Percentiles rank a stretch among this genome's conserved stretches.
Conservation (phyloP, 345 rosid genomes). For the Angophora floribunda region DNA sequence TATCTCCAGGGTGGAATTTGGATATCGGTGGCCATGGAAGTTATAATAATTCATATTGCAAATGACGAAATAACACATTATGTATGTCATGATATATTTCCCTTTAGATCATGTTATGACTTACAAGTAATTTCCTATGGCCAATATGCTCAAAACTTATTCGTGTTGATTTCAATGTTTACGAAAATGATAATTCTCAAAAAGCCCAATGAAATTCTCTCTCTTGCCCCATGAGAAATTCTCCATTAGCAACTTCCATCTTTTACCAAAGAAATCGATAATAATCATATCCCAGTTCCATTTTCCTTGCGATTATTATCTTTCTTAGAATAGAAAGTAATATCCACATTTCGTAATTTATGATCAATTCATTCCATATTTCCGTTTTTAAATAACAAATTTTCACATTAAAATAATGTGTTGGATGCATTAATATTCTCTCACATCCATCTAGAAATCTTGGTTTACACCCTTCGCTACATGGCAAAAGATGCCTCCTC, state of each 20-base stretch:
- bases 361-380: not conserved
- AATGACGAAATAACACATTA: not conserved
- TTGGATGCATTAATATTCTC: rapidly evolving
- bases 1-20: not conserved
- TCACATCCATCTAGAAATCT: not conserved
- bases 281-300: not conserved
- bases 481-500: not conserved
- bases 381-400: rapidly evolving
- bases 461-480: not conserved
- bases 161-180: not conserved
- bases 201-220: not conserved
- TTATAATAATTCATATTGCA: not conserved
- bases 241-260: not conserved
- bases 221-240: not conserved
- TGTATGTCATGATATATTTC: not conserved
- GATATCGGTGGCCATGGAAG: rapidly evolving
- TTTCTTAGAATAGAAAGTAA: too few relatives aligned
- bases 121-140: not conserved
- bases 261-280: not conserved
- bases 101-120: not conserved
- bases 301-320: not conserved
- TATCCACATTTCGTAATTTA: not conserved
- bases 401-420: too few relatives aligned
- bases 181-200: not conserved
- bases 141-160: not conserved